Conservation (phyloP, 2,329 filamentous ascomycete genomes). For the Blumeriella jaapii region DNA sequence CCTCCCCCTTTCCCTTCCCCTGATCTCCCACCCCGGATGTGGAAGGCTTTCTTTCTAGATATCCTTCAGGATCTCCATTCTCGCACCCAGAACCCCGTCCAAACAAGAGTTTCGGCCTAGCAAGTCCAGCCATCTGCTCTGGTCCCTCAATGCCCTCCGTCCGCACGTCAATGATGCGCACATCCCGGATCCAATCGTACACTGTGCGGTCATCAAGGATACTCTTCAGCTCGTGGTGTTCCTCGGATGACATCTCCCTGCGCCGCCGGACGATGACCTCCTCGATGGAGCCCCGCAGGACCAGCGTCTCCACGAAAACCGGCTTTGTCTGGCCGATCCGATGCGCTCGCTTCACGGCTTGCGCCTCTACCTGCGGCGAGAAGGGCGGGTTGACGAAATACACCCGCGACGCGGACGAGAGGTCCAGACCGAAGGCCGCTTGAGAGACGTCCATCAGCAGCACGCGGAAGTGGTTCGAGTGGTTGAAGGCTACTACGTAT, state of each 20-base stretch:
- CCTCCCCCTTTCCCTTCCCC: conserved; percentile 2
- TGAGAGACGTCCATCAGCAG: conserved; percentile 86
- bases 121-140: conserved; percentile 38
- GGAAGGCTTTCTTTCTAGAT: no score
- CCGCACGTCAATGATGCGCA: conserved; percentile 32
- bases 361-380: conserved; percentile 73
- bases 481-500: conserved; percentile 70
- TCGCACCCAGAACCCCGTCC: conserved; percentile 22
- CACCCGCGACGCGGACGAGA: conserved; percentile 70
- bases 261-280: conserved; percentile 69
- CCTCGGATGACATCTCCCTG: conserved; percentile 60
- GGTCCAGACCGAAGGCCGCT: conserved; percentile 78
- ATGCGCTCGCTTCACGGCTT: conserved; percentile 83
- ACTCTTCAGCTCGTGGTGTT: conserved; percentile 43
- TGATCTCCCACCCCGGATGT: no score
- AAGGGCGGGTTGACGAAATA: conserved; percentile 86
- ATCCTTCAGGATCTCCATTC: conserved; percentile 17
- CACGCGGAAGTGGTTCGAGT: conserved; percentile 38
- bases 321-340: conserved; percentile 72
- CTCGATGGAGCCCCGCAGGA: conserved; percentile 70
- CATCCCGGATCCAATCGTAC: conserved; percentile 47
- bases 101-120: conserved; percentile 38
- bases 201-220: conserved; percentile 47
- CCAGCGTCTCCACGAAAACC: conserved; percentile 77
- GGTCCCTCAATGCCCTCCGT: conserved; percentile 19